These are phyloP conservation scores for Piromyces sp. DNA, from an alignment of 192 early-diverging fungal species.

Conservation along the genomic window DNA sequence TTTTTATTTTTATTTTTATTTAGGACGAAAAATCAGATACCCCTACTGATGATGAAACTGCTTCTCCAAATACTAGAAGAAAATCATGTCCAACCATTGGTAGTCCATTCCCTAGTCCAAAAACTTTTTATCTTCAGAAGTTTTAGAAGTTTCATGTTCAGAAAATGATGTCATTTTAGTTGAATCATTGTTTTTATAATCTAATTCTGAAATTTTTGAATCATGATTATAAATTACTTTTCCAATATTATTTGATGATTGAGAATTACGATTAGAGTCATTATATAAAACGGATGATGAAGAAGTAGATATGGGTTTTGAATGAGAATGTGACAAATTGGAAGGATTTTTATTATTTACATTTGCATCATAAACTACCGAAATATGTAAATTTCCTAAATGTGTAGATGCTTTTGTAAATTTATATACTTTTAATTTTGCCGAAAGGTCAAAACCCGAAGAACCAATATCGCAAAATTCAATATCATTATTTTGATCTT, in stretches of 20 bases:
- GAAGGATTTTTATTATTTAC: background rate
- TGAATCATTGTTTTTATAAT: too few relatives aligned
- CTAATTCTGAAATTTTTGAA: too few relatives aligned
- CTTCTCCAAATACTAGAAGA: background rate
- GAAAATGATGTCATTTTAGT: too few relatives aligned
- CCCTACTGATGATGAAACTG: background rate
- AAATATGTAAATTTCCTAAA: constrained; percentile 15
- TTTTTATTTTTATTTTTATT: too few relatives aligned
- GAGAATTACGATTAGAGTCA: background rate
- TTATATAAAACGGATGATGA: constrained; percentile 1
- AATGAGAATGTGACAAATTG: background rate
- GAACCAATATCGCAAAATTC: background rate
- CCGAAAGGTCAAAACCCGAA: constrained; percentile 10
- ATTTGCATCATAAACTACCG: constrained; percentile 24
- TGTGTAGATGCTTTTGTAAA: constrained; percentile 14
- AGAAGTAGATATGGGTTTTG: background rate
- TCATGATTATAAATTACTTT: too few relatives aligned
- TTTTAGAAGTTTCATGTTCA: too few relatives aligned
- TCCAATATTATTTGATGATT: too few relatives aligned
- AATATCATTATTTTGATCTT: background rate
- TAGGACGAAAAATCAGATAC: background rate
- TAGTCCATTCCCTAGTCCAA: constrained; percentile 12
- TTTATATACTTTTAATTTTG: constrained; percentile 21
- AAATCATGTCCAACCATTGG: background rate
- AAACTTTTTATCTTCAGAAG: background rate